Base-by-base conservation (phyloP, 345 rosid species). In the Murraya koenigii region DNA sequence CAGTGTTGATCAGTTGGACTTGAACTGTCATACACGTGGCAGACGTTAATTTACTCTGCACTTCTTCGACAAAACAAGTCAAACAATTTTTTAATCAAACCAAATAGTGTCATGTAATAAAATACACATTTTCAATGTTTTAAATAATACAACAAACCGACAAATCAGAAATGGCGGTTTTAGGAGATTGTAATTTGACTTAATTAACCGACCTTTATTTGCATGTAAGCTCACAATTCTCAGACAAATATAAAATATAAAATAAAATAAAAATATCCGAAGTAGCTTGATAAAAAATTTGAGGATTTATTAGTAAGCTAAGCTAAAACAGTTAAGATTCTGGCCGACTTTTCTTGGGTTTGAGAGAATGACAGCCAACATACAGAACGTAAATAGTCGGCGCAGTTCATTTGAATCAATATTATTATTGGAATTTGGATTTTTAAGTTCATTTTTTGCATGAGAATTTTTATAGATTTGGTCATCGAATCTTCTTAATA, bases 331-430 rank as follows among this genome's bases (percentile, higher is more conserved):
- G 78, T 80, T 74, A 52, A 77, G 85, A 85, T 85, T 82, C 77
- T 69, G 15, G 52, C 91, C 84, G 85, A 85, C 90, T 76, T 77
- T 75, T 85, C 77, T 89, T 19, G 89, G 90, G 86, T 85, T 84
- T 15, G 39, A 84, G 78, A 74, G 85, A 83, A 71, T 83, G 91
- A 89, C 94, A 88, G 88, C 88, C 80, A 54, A 78, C 83, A 20
- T 79, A 69, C 88, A 90, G 86, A 73, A 72, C 65, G 49, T 32
- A 75, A 88, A 76, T 69, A 74, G 82, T 80, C 82, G 84, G 88
- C 83, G 41, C 41, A 52, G 60, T 23, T 77, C 41, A 32, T n/a
- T 22, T 64, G 58, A 6, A 32, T 73, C 9, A 35, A 30, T 66
- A 11, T 64, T 32, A 19, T 64, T n/a, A 39, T 39, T 67, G 32